Percentiles rank a stretch among this genome's conserved stretches.
These are phyloP conservation scores for Fistulifera solaris DNA, from an alignment of 108 stramenopile species.

Conservation along the genomic window DNA sequence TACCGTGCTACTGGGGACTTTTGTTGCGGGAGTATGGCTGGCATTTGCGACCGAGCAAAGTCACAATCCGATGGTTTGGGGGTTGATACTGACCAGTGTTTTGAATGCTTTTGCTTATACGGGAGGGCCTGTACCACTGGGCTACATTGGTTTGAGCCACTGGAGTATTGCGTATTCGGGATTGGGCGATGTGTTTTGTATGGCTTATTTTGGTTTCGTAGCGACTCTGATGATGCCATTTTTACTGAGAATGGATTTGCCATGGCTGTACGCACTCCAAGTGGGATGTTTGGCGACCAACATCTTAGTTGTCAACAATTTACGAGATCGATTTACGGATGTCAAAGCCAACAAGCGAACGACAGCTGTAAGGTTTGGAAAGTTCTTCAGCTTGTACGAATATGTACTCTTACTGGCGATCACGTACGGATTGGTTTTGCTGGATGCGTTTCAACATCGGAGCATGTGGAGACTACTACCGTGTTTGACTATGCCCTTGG, in stretches of 20 bases:
- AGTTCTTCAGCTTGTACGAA: conserved; percentile 45
- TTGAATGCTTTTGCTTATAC: conserved; percentile 87
- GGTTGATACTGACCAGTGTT: conserved; percentile 43
- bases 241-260: conserved; percentile 16
- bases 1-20: conserved; percentile 28
- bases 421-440: conserved; percentile 31
- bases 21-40: conserved; percentile 41
- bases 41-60: conserved; percentile 1
- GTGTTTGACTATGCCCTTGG: conserved; percentile 47
- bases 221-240: conserved; percentile 68
- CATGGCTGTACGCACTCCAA: conserved; percentile 29
- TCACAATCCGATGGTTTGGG: conserved; percentile 21
- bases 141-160: conserved; percentile 66
- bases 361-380: conserved; percentile 78
- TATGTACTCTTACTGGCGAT: conserved; percentile 34
- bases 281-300: conserved; percentile 66
- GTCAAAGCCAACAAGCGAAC: conserved; percentile 60
- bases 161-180: conserved; percentile 80
- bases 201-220: conserved; percentile 84
- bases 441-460: conserved; percentile 5
- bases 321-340: conserved; percentile 82
- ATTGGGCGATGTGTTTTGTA: conserved; percentile 81
- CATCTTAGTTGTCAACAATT: conserved; percentile 87
- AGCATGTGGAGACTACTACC: conserved; percentile 28
- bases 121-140: conserved; percentile 81